phyloP scores from a whole-genome alignment of 352 stramenopile species.

The Pythium oligandrum region DNA sequence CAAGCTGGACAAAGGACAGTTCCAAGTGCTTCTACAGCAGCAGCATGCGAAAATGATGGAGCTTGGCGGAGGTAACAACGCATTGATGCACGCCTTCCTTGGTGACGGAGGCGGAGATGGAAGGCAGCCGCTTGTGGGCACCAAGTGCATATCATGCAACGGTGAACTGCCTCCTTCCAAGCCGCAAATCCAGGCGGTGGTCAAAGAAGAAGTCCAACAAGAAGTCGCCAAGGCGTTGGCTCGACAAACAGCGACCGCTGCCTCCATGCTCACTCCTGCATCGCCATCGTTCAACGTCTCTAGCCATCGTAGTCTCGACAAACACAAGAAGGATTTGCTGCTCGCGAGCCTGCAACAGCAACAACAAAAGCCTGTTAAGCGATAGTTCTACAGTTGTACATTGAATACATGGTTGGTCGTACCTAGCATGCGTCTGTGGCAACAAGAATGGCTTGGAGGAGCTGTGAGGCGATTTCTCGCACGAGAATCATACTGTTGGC shows the following conservation, averaged over 20 bases:
- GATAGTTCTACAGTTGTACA: constrained; percentile 3
- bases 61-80: constrained; percentile 8
- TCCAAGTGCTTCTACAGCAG: constrained; percentile 44
- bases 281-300: constrained; percentile 42
- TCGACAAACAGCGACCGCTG: constrained; percentile 11
- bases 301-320: constrained; percentile 55
- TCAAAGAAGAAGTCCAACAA: constrained; percentile 57
- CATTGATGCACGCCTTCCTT: no score
- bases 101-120: constrained; percentile 8
- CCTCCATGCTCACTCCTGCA: constrained; percentile 4
- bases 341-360: constrained; percentile 38
- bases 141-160: constrained; percentile 73
- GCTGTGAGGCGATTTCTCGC: constrained; percentile 83
- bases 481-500: constrained; percentile 89
- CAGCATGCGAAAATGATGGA: constrained; percentile 30
- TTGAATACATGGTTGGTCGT: background rate
- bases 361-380: constrained; percentile 13
- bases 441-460: constrained; percentile 80
- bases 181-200: constrained; percentile 48
- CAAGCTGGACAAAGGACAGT: constrained; percentile 61
- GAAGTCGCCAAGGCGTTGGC: constrained; percentile 51
- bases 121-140: constrained; percentile 28
- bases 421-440: constrained; percentile 50
- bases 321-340: constrained; percentile 66
- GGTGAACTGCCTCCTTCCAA: constrained; percentile 55